A percentile compares a stretch with the other conserved stretches of the same genome.
Conservation (phyloP, 345 rosid species). For the Aquilaria sinensis region DNA sequence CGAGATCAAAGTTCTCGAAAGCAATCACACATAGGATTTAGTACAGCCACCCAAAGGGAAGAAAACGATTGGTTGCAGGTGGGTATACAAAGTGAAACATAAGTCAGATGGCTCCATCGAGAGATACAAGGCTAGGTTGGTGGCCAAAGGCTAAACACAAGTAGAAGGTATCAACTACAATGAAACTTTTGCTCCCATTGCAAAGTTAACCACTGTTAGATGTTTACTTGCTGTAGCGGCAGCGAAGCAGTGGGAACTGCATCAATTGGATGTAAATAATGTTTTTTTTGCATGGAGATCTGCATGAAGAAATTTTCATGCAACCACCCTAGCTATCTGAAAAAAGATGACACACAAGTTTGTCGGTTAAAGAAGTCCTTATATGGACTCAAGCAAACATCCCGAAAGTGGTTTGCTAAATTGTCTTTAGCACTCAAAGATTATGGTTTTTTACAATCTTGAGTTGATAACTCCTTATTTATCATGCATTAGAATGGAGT, state of each 20-base stretch:
- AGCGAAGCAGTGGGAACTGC: too few relatives aligned
- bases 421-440: not conserved
- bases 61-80: not conserved
- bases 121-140: not conserved
- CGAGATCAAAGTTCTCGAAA: not conserved
- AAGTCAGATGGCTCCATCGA: not conserved
- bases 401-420: conserved; percentile 1
- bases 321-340: not conserved
- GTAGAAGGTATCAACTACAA: not conserved
- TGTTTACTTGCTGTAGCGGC: too few relatives aligned
- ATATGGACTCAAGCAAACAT: conserved; percentile 7
- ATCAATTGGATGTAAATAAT: too few relatives aligned
- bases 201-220: too few relatives aligned
- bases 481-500: not conserved
- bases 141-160: not conserved
- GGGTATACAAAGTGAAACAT: not conserved
- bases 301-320: not conserved
- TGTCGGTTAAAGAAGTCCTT: conserved; percentile 1
- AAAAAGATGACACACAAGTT: not conserved
- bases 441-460: not conserved
- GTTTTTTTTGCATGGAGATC: not conserved
- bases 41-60: not conserved
- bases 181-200: not conserved
- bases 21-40: not conserved
- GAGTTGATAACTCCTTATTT: not conserved